Conservation (phyloP, 306 rosid species). For the Elaeagnus macrophylla region DNA sequence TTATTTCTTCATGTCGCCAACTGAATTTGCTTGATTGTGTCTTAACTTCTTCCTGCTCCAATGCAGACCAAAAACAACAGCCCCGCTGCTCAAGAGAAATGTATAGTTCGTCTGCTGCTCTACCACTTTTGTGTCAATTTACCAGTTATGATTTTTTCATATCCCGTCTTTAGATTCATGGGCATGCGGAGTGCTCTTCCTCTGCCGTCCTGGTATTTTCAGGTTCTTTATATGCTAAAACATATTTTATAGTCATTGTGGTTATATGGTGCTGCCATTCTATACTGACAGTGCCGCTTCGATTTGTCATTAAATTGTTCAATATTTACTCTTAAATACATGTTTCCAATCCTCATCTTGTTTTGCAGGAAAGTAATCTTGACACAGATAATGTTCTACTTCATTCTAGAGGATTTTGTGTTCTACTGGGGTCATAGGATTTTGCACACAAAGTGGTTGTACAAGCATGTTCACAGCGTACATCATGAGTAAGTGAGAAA, state of each 20-base stretch:
- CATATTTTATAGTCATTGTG: constrained; percentile 13
- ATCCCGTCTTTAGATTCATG: constrained; percentile 81
- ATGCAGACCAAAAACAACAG: constrained; percentile 74
- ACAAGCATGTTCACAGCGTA: constrained; percentile 89
- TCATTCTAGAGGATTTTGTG: constrained; percentile 85
- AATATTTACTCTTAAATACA: constrained; percentile 1
- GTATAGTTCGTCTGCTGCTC: constrained; percentile 64
- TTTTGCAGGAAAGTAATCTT: constrained; percentile 60
- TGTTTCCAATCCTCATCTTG: constrained; percentile 10
- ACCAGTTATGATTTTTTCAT: constrained; percentile 73
- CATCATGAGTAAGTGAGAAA: constrained; percentile 82
- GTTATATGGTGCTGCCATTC: constrained; percentile 8
- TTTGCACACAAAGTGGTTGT: constrained; percentile 93
- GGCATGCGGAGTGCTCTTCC: constrained; percentile 90
- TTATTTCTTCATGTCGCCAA: not conserved
- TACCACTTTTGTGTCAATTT: constrained; percentile 93
- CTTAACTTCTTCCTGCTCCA: constrained; percentile 23
- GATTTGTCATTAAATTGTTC: not conserved
- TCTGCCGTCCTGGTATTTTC: constrained; percentile 95
- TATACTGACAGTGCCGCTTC: too few species aligned
- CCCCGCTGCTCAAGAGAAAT: constrained; percentile 85
- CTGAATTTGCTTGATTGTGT: constrained; percentile 3
- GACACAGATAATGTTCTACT: constrained; percentile 73
- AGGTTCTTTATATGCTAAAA: constrained; percentile 52
- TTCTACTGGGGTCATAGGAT: constrained; percentile 98